Percentiles rank a stretch among this genome's conserved stretches.
phyloP scores from a whole-genome alignment of 208 protist genomes.

The Strigomonas culicis region DNA sequence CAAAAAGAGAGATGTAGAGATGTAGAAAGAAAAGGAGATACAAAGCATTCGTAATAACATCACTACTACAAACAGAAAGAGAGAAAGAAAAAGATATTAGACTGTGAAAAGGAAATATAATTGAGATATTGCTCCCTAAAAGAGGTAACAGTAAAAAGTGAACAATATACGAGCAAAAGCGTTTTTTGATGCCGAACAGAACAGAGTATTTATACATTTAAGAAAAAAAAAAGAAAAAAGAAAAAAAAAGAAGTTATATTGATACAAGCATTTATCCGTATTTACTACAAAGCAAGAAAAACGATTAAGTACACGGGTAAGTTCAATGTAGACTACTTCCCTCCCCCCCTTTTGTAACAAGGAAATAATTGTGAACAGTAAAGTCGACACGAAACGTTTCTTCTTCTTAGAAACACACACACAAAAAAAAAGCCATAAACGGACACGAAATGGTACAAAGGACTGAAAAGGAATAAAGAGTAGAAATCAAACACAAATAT shows the following conservation, averaged over 20 bases:
- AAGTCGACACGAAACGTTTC: neutral
- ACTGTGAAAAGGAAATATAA: too few species aligned
- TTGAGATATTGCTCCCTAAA: too few species aligned
- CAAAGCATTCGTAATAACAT: too few species aligned
- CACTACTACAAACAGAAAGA: too few species aligned
- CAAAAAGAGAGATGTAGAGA: too few species aligned
- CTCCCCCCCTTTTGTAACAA: neutral
- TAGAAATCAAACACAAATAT: too few species aligned
- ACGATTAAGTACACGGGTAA: neutral
- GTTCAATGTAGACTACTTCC: neutral
- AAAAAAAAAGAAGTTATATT: neutral
- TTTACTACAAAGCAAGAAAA: neutral
- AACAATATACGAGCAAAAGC: neutral
- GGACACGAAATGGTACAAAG: neutral
- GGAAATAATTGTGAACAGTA: neutral
- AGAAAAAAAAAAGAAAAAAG: neutral
- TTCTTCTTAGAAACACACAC: neutral
- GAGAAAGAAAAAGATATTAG: too few species aligned
- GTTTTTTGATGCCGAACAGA: neutral
- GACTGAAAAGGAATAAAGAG: neutral
- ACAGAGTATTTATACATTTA: neutral
- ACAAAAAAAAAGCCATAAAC: constrained; percentile 10
- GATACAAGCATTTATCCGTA: neutral
- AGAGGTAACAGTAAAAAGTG: neutral
- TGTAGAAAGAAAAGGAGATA: too few species aligned